These are phyloP conservation scores for Brachypodium distachyon DNA, from an alignment of 202 grass and related monocot species.

Conservation along the genomic window DNA sequence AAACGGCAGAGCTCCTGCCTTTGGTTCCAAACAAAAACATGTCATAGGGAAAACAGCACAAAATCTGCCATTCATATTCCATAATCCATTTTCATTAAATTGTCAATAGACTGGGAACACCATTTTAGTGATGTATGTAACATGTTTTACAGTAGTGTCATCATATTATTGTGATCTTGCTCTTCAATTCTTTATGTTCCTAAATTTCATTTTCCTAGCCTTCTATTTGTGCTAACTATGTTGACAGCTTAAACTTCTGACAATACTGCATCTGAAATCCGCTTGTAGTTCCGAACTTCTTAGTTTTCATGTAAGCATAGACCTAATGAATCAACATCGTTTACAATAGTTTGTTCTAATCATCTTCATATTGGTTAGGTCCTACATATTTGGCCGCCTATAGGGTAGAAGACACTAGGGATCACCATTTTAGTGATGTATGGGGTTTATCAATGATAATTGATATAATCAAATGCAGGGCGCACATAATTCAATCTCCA, in stretches of 20 bases:
- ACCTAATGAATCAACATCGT: background rate
- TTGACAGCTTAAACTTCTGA: background rate
- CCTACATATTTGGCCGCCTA: background rate
- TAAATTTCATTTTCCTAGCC: background rate
- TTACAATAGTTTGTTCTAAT: background rate
- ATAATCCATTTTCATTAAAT: background rate
- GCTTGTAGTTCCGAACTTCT: background rate
- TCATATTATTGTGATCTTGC: background rate
- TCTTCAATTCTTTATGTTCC: background rate
- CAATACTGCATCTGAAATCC: background rate
- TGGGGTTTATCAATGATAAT: background rate
- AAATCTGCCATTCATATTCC: background rate
- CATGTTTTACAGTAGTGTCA: background rate
- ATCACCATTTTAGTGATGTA: background rate
- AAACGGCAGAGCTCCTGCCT: too few species aligned
- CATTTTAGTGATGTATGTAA: too few species aligned
- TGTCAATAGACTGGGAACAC: background rate
- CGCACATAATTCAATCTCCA: too few species aligned
- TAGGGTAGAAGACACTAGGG: background rate
- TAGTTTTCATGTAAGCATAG: background rate
- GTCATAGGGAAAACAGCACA: background rate
- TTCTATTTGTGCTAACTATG: background rate
- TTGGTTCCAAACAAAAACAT: too few species aligned
- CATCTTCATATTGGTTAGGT: background rate
- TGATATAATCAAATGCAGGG: background rate